Conservation (phyloP, 169 alveolate species). For the Babesia ovis region DNA sequence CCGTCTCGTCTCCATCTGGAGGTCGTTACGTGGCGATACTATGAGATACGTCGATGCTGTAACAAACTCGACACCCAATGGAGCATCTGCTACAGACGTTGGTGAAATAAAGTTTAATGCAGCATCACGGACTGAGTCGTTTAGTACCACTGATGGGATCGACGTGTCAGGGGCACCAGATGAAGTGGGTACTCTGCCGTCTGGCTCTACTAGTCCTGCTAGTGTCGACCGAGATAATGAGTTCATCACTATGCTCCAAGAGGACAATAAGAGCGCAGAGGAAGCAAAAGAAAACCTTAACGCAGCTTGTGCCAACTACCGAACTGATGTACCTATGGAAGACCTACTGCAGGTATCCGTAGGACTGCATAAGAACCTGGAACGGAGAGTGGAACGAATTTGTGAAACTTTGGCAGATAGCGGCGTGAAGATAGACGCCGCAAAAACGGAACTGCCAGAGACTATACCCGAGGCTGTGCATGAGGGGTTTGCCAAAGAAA, state of each 20-base stretch:
- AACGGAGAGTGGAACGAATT: slow-evolving; percentile 10
- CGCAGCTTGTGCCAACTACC: slow-evolving; percentile 3
- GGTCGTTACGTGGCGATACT: slow-evolving; percentile 18
- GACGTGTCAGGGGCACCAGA: neutral
- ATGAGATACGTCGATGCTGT: slow-evolving; percentile 27
- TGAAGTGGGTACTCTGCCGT: neutral
- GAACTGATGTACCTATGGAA: slow-evolving; percentile 50
- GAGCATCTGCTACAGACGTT: neutral
- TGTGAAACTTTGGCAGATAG: neutral
- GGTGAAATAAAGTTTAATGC: neutral
- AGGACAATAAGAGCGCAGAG: neutral
- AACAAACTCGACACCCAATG: slow-evolving; percentile 1
- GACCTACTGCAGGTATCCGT: slow-evolving; percentile 42
- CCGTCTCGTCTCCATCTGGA: slow-evolving; percentile 28
- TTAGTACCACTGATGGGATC: slow-evolving; percentile 21
- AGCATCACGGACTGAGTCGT: neutral
- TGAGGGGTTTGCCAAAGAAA: slow-evolving; percentile 24
- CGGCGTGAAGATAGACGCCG: slow-evolving; percentile 1
- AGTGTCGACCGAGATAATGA: slow-evolving; percentile 14
- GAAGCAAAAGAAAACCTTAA: slow-evolving; percentile 9
- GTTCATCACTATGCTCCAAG: slow-evolving; percentile 17
- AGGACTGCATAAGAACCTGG: slow-evolving; percentile 49
- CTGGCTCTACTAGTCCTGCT: neutral
- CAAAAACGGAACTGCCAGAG: slow-evolving; percentile 22
- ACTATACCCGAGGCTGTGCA: slow-evolving; percentile 36